phyloP scores from a whole-genome alignment of 2,329 filamentous ascomycete genomes.

The Cadophora gregata region DNA sequence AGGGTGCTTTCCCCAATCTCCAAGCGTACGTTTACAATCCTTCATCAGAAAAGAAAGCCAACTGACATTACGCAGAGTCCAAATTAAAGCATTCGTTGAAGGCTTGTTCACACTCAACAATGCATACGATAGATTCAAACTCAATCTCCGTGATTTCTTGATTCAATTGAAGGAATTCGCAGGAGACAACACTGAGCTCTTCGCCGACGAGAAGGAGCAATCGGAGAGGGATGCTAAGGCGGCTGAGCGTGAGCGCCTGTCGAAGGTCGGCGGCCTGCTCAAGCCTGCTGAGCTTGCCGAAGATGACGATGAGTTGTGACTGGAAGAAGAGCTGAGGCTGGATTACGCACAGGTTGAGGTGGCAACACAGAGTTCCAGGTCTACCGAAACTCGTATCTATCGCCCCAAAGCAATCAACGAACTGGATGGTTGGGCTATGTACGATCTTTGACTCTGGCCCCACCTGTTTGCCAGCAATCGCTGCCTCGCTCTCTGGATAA shows the following conservation, averaged over 20 bases:
- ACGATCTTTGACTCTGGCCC: conserved; percentile 56
- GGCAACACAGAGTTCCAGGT: conserved; percentile 18
- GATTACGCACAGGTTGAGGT: conserved; percentile 51
- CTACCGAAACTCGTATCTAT: conserved; percentile 28
- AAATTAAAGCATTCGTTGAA: conserved; percentile 90
- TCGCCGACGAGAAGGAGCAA: conserved; percentile 92
- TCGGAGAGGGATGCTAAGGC: conserved; percentile 84
- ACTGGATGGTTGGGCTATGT: conserved; percentile 70
- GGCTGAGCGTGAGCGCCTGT: conserved; percentile 87
- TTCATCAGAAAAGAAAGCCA: neutral
- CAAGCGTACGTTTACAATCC: conserved; percentile 72
- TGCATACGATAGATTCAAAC: conserved; percentile 92
- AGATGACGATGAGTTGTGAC: conserved; percentile 89
- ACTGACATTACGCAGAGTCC: conserved; percentile 63
- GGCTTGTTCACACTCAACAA: conserved; percentile 88
- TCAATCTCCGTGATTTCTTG: conserved; percentile 94
- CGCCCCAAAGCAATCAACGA: conserved; percentile 40
- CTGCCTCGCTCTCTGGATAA: conserved; percentile 37
- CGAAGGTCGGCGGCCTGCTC: conserved; percentile 93
- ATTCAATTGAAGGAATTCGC: conserved; percentile 97
- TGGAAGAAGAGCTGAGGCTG: conserved; percentile 68
- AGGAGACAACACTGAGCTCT: conserved; percentile 93
- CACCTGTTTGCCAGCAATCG: conserved; percentile 17
- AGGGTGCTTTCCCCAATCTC: conserved; percentile 92
- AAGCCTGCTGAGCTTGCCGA: conserved; percentile 97